Evolutionary conservation across 179 eudicot genomes (phyloP), one percentile per base, ranked within the genome.

Genomic region (Corrigiola litoralis): DNA sequence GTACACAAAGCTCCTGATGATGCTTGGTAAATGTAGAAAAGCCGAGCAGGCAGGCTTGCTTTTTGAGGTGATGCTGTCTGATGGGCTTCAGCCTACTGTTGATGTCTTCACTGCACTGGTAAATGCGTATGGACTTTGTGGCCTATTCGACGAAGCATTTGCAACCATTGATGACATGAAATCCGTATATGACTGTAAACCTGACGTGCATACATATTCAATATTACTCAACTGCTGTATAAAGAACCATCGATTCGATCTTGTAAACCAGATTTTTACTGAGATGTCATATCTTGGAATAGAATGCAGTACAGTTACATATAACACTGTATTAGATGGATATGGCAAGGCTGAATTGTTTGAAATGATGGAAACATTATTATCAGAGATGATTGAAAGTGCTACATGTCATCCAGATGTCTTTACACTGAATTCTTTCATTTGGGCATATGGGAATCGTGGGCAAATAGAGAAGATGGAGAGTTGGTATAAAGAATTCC

Each of bases 21-120:
- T 92, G 90, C 92, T 92, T 50, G 95, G 95, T 29, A 92, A 92
- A 71, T 90, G 95, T 76, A 78, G 73, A 71, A 87, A 87, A 70
- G 83, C 90, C 2, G 79, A 77, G 61, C 80, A 90, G 69, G 98
- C 96, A 11, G 65, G 75, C 57, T 74, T 80, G 71, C 95, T 90
- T 72, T 90, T 87, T 31, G 84, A 90, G 66, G 55, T 83, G 55
- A 72, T 90, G 84, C 58, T 65, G 45, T 77, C 87, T 21, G 98
- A 92, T 65, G 98, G 96, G 63, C 81, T 92, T 41, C 67, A 49
- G 63, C 96, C 96, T 45, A 74, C 96, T 12, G 46, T 92, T 46
- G 92, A 90, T 68, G 90, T 81, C 28, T 85, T 81, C 71, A 85
- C 95, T 58, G 90, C 98, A 1, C 84, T 92, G 62, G 78, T 90